Base-by-base conservation (phyloP, 192 early-diverging fungal species). In the Mortierella claussenii region DNA sequence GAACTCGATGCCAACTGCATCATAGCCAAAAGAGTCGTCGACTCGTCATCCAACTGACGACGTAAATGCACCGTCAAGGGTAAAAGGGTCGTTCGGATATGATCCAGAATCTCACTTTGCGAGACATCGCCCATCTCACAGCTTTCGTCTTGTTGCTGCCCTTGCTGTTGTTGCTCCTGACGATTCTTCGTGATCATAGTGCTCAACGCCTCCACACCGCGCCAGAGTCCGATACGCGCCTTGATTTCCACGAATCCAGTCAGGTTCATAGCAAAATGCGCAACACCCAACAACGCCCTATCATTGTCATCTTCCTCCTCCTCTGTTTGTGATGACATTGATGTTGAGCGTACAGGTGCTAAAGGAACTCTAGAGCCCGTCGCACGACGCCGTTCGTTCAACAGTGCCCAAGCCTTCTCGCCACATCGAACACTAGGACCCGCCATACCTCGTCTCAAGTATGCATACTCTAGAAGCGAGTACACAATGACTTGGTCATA, bases 401-500 rank as follows among this genome's bases (percentile, higher is more conserved):
- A 40, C 2, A 76, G 45, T 4, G 65, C 73, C 73, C 63, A 76
- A 23, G 73, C 73, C 59, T 76, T 76, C 28, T 76, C 73, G 23
- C 73, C 65, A 7, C 73, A 76, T 8, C 73, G 73, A 31, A 76
- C 73, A 33, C 64, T 67, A 3, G 63, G 58, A 4, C 55, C 65
- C 15, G 73, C 64, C 63, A 76, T 60, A 30, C 73, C 73, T 2
- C 73, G 57, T 48, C 73, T 51, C 63, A 76, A 58, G 43, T 76
- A 76, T 10, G 73, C 73, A 36, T 76, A 76, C 49, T 76, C 73
- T 1, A 76, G 65, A 28, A 76, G 42, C 2, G 73, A 76, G 42
- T 76, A 76, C 6, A 76, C 73, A 46, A 76, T 76, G 0, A 76
- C 65, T 23, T 76, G 73, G 13, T 76, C 73, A 30, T 76, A 76